Evolutionary conservation across 2,329 filamentous ascomycete species (phyloP).

Genomic region (Botrytis porri): DNA sequence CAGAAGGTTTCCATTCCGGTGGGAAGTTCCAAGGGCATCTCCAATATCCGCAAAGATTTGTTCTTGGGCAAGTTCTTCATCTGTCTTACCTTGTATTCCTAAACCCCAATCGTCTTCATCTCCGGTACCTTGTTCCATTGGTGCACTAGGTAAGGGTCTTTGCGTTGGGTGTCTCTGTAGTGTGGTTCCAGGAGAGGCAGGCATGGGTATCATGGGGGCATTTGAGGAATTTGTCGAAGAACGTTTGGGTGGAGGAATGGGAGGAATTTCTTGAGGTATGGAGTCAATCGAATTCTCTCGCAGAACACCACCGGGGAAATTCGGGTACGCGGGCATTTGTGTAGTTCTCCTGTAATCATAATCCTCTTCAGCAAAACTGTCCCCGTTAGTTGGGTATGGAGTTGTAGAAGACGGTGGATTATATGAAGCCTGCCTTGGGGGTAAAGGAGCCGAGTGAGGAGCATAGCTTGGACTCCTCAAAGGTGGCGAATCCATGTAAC

Average conservation of each 20-base stretch:
- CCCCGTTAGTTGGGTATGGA: slow-evolving; percentile 35
- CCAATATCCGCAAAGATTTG: slow-evolving; percentile 39
- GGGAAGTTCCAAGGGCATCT: slow-evolving; percentile 34
- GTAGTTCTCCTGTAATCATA: slow-evolving; percentile 30
- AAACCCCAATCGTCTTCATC: slow-evolving; percentile 33
- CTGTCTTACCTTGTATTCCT: slow-evolving; percentile 26
- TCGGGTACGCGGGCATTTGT: slow-evolving; percentile 29
- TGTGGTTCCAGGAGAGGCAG: slow-evolving; percentile 22
- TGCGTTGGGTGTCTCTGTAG: slow-evolving; percentile 39
- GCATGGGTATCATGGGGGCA: slow-evolving; percentile 21
- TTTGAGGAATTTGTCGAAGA: slow-evolving; percentile 29
- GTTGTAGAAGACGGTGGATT: slow-evolving; percentile 26
- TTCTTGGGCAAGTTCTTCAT: slow-evolving; percentile 36
- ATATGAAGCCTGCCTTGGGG: slow-evolving; percentile 30
- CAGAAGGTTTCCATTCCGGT: slow-evolving; percentile 46
- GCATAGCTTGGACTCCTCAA: slow-evolving; percentile 30
- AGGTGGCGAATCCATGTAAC: slow-evolving; percentile 24
- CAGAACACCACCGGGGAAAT: slow-evolving; percentile 27
- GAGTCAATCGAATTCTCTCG: slow-evolving; percentile 12
- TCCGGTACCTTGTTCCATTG: slow-evolving; percentile 30
- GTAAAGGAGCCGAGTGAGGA: slow-evolving; percentile 27
- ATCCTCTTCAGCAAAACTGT: slow-evolving; percentile 28
- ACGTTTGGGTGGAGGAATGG: slow-evolving; percentile 24
- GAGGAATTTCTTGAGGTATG: slow-evolving; percentile 24
- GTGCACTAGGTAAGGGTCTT: slow-evolving; percentile 37